Base-by-base conservation (phyloP, 495 filamentous ascomycete species). In the Trichoderma erinaceum region DNA sequence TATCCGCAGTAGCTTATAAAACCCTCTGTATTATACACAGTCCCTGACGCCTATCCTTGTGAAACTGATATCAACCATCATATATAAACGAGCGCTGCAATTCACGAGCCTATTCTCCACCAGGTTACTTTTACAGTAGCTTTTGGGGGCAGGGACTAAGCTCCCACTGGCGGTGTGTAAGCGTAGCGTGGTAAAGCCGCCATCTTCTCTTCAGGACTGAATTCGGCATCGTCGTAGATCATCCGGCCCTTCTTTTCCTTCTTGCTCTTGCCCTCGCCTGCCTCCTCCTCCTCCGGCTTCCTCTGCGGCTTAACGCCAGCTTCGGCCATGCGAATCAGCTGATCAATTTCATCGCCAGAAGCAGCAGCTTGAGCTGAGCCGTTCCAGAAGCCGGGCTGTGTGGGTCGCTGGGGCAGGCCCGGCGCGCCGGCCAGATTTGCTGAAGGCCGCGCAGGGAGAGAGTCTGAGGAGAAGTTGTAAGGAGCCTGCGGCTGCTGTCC, bases 201-300 rank as follows among this genome's bases (percentile, higher is more conserved):
- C 91, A 94, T 92, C 78, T 87, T 92, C 81, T 96, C 92, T 79
- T 96, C 92, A 29, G 92, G 92, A 71, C 90, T 93, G 73, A 86
- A 80, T 61, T 90, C 89, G 58, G 89, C 86, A 74, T 93, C 89
- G 52, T 85, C 87, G 78, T 92, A 95, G 6, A 95, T 80, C 84
- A 96, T 85, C 74, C 88, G 87, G 68, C 83, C 76, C 64, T 76
- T 81, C 80, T 91, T 91, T 18, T 88, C 78, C 77, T 87, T 88
- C 79, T 86, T 86, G 52, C 91, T 90, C 74, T 91, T 84, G 1
- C 73, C 78, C 46, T 70, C 79, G 69, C 65, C 79, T 67, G 66
- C 78, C 68, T 66, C 78, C 72, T 68, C 78, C 21, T 74, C 75
- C 27, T 73, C 74, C n/a, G 78, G 73, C 52, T 81, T 79, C 74